Base-by-base conservation (phyloP, 139 green algal species). In the Picochlorum sp. region DNA sequence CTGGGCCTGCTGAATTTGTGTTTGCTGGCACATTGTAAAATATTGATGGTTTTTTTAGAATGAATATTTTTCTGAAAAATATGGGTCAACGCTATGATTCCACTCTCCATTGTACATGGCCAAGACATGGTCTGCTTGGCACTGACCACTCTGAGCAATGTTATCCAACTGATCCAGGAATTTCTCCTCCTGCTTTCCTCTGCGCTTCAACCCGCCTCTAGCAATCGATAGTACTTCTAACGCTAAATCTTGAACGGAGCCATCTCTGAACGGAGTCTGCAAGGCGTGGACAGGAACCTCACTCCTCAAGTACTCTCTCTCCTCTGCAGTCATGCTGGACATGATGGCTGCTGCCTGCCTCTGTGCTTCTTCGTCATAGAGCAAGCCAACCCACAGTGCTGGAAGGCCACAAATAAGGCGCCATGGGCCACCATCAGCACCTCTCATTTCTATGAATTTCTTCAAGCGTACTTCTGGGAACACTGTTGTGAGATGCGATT, bases 401-500 rank as follows among this genome's bases (percentile, higher is more conserved):
- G 92, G 89, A 59, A 99, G 81, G 15, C 88, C 89, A 69, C 85
- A 96, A 60, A 99, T 93, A 61, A 87, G 81, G 56, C 80, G 76
- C 85, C 82, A 95, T 9, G 91, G 89, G 1, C 94, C 94, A 15
- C 84, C 87, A 71, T 99, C 94, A 1, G 94, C 92, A 45, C 94
- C 94, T 10, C 94, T 79, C 94, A 99, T 99, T 80, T 99, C 94
- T 49, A 99, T 69, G 69, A 91, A 98, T 21, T 70, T 82, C 74
- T 98, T 98, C 18, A 98, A 73, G 26, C 92, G 79, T 37, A 97
- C 89, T 69, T 98, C 93, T 0, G 91, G 93, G 79, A 98, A 98
- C 70, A 95, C 87, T 61, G 89, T 96, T 38, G 93, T 96, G 23
- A 99, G 76, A 80, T 99, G 94, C 63, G 87, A 85, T 64, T 96